Conservation (phyloP, 2,329 filamentous ascomycete genomes). For the Hypomyces perniciosus region DNA sequence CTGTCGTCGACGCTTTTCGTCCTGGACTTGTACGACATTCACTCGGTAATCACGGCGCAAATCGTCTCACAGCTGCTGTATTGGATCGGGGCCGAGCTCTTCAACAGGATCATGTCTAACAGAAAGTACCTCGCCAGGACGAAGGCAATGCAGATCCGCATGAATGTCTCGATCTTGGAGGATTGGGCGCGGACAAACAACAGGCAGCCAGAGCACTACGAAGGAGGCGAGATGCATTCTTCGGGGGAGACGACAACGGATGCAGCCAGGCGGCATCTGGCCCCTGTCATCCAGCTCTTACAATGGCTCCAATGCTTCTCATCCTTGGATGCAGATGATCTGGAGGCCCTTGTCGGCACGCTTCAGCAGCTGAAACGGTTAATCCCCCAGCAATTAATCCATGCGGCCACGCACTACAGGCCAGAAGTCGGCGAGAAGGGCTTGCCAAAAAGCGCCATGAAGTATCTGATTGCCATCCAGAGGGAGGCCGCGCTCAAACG, state of each 20-base stretch:
- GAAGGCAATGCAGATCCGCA: conserved; percentile 99
- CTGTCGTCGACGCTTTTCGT: conserved; percentile 95
- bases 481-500: conserved; percentile 61
- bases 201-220: conserved; percentile 88
- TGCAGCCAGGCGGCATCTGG: conserved; percentile 74
- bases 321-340: conserved; percentile 75
- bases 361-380: conserved; percentile 82
- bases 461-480: conserved; percentile 76
- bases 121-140: conserved; percentile 90
- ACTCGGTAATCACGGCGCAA: conserved; percentile 91
- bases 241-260: conserved; percentile 85
- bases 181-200: conserved; percentile 96
- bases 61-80: conserved; percentile 90
- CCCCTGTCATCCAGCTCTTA: conserved; percentile 84
- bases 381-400: conserved; percentile 81
- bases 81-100: conserved; percentile 93
- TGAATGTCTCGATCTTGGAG: conserved; percentile 93
- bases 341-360: conserved; percentile 82
- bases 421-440: conserved; percentile 93
- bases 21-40: conserved; percentile 95
- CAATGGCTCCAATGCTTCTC: conserved; percentile 99
- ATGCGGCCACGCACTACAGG: conserved; percentile 87
- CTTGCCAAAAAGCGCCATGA: conserved; percentile 79
- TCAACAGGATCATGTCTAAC: conserved; percentile 97
- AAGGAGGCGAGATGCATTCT: conserved; percentile 79